phyloP scores from a whole-genome alignment of 2,329 filamentous ascomycete species.

The Pseudogymnoascus sp. region DNA sequence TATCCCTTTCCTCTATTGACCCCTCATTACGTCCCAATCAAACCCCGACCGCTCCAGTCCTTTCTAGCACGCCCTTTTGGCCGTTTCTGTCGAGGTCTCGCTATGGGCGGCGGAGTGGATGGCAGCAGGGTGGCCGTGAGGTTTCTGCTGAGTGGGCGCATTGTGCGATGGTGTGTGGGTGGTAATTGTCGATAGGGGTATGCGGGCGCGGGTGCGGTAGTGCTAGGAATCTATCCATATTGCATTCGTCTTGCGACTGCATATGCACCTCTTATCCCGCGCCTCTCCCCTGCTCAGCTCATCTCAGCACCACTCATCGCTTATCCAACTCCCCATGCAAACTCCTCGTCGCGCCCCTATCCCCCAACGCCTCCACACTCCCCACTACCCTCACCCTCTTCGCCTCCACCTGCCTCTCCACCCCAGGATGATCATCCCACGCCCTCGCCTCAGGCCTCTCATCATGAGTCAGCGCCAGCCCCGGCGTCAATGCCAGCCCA shows the following conservation, averaged over 20 bases:
- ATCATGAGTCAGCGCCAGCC: neutral
- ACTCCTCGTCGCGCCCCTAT: neutral
- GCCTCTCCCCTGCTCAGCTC: too few relatives aligned
- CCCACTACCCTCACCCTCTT: neutral
- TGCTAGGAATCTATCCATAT: neutral
- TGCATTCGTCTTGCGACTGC: neutral
- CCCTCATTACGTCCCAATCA: neutral
- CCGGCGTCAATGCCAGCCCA: neutral
- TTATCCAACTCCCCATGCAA: neutral
- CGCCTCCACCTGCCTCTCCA: neutral
- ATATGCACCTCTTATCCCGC: neutral
- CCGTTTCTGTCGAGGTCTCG: neutral
- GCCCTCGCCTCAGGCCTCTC: neutral
- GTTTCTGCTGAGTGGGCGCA: neutral
- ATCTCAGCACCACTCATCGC: neutral
- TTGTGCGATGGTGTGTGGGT: neutral
- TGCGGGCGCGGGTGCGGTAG: neutral
- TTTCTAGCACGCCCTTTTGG: neutral
- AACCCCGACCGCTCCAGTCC: neutral
- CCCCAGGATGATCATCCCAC: neutral
- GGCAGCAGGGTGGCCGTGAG: neutral
- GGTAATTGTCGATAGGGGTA: neutral
- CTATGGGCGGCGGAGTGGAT: neutral
- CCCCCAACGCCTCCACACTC: slow-evolving; percentile 1
- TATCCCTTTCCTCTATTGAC: neutral